Conservation (phyloP, 805 yeast genomes). For the Starmerella davenportii region DNA sequence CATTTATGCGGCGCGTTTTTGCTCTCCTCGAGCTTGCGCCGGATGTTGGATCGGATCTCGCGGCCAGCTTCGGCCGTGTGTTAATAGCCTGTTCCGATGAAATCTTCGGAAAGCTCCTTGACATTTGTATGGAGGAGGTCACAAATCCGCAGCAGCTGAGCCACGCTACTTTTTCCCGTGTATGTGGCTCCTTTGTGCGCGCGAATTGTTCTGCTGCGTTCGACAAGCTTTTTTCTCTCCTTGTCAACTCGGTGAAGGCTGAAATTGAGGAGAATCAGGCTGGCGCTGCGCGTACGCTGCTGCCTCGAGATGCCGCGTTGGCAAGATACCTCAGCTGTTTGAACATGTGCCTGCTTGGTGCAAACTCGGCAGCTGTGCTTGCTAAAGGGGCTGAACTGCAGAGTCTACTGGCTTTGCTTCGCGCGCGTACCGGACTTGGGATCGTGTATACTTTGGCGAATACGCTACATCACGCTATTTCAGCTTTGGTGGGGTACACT, state of each 20-base stretch:
- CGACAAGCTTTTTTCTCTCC: slow-evolving; percentile 27
- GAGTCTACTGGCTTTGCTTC: slow-evolving; percentile 29
- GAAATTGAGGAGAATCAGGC: slow-evolving; percentile 69
- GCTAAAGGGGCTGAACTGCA: slow-evolving; percentile 29
- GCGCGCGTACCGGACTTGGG: slow-evolving; percentile 41
- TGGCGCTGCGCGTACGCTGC: slow-evolving; percentile 47
- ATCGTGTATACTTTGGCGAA: slow-evolving; percentile 44
- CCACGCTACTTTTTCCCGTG: slow-evolving; percentile 48
- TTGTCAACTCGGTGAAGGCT: slow-evolving; percentile 36
- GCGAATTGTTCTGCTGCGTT: slow-evolving; percentile 38
- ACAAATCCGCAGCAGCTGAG: slow-evolving; percentile 37
- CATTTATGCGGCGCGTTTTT: slow-evolving; percentile 42
- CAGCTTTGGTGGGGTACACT: slow-evolving; percentile 31
- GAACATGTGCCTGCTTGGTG: slow-evolving; percentile 52
- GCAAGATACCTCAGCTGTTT: slow-evolving; percentile 54
- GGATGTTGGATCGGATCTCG: slow-evolving; percentile 8
- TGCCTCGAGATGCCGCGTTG: slow-evolving; percentile 62
- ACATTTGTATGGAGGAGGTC: slow-evolving; percentile 32
- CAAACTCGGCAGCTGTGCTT: slow-evolving; percentile 33
- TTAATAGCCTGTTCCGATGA: slow-evolving; percentile 16
- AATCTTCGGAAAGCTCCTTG: slow-evolving; percentile 18
- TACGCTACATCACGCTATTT: slow-evolving; percentile 47
- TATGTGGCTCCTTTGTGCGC: slow-evolving; percentile 54
- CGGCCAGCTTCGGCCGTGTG: slow-evolving; percentile 9
- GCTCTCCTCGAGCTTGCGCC: slow-evolving; percentile 38